phyloP scores from a whole-genome alignment of 129 eudicot species.

The Chrysanthemum lavandulifolium region DNA sequence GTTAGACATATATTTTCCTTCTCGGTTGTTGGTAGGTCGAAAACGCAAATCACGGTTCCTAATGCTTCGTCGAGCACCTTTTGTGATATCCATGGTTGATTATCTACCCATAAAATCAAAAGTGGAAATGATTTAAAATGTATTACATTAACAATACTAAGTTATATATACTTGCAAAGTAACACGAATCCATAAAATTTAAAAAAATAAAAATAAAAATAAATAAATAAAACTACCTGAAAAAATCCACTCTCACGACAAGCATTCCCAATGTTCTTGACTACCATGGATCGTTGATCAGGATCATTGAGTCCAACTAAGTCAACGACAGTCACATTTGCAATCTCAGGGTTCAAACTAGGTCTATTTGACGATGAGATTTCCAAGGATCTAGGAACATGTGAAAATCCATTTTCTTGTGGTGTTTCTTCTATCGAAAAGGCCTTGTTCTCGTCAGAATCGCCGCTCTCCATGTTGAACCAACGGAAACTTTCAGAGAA shows the following conservation, averaged over 20 bases:
- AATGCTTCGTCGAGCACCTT: slow-evolving; percentile 53
- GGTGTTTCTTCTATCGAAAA: slow-evolving; percentile 56
- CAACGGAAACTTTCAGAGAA: not conserved
- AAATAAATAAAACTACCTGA: slow-evolving; percentile 47
- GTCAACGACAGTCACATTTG: slow-evolving; percentile 42
- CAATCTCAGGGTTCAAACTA: slow-evolving; percentile 24
- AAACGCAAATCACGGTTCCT: slow-evolving; percentile 39
- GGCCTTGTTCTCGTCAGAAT: slow-evolving; percentile 16
- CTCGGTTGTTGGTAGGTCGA: slow-evolving; percentile 44
- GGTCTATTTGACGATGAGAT: slow-evolving; percentile 34
- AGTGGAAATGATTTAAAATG: no score
- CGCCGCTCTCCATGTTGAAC: slow-evolving; percentile 28
- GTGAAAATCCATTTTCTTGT: slow-evolving; percentile 47
- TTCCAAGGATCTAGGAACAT: slow-evolving; percentile 56
- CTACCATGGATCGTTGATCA: slow-evolving; percentile 23
- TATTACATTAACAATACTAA: not conserved
- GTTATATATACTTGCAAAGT: no score
- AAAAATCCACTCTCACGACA: slow-evolving; percentile 57
- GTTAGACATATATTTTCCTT: slow-evolving; percentile 55
- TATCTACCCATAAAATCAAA: slow-evolving; percentile 24
- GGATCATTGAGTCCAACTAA: slow-evolving; percentile 44
- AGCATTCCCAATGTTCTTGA: slow-evolving; percentile 42
- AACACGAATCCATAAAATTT: not conserved
- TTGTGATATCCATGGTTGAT: slow-evolving; percentile 58
- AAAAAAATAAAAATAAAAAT: no score